These are phyloP conservation scores for Coniella lustricola DNA, from an alignment of 2,329 filamentous ascomycete genomes.

Conservation along the genomic window DNA sequence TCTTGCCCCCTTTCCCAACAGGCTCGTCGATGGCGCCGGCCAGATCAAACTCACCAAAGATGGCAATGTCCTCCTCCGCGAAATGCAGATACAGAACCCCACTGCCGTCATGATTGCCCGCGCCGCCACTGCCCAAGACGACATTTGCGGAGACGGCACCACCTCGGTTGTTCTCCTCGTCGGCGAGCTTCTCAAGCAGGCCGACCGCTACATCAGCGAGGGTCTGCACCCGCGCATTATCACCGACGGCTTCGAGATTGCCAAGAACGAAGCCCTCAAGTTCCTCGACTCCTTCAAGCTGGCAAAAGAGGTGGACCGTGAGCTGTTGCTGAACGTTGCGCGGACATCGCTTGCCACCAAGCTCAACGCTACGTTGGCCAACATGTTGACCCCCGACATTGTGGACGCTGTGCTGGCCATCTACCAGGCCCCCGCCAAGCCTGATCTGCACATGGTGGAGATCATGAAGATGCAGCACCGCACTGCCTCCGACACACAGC, in stretches of 20 bases:
- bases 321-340: constrained; percentile 87
- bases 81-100: constrained; percentile 96
- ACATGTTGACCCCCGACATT: constrained; percentile 88
- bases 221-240: constrained; percentile 95
- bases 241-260: constrained; percentile 95
- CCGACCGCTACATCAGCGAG: constrained; percentile 90
- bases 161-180: constrained; percentile 94
- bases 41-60: constrained; percentile 99
- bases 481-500: constrained; percentile 88
- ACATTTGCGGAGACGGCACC: constrained; percentile 96
- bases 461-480: constrained; percentile 99
- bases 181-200: constrained; percentile 95
- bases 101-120: constrained; percentile 80
- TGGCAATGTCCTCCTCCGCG: constrained; percentile 75
- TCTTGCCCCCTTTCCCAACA: constrained; percentile 23
- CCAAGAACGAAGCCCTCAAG: constrained; percentile 88
- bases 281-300: constrained; percentile 96
- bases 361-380: constrained; percentile 79
- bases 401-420: constrained; percentile 95
- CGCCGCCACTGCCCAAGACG: constrained; percentile 93
- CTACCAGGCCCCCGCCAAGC: constrained; percentile 81
- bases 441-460: constrained; percentile 97
- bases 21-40: constrained; percentile 64
- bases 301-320: constrained; percentile 78
- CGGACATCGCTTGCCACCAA: constrained; percentile 94